Conservation (phyloP, 148 eudicot species). For the Fagopyrum esculentum region DNA sequence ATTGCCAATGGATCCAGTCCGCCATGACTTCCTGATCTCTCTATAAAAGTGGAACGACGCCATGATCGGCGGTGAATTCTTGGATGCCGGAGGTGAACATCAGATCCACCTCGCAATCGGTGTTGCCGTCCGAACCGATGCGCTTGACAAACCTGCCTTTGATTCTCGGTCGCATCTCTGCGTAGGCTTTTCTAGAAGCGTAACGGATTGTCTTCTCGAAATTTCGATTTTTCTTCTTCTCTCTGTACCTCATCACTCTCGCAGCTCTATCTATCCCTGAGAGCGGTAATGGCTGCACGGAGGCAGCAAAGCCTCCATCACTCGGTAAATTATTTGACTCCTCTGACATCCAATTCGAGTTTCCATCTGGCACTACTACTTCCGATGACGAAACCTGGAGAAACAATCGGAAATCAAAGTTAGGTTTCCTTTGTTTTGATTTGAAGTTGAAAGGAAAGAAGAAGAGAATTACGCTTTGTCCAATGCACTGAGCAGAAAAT, state of each 20-base stretch:
- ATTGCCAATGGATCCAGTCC: too few species aligned
- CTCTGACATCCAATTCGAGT: slow-evolving; percentile 46
- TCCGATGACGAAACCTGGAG: slow-evolving; percentile 81
- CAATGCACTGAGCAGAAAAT: slow-evolving; percentile 39
- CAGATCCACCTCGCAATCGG: too few species aligned
- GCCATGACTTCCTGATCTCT: not conserved
- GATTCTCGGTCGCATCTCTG: slow-evolving; percentile 81
- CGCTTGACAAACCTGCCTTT: slow-evolving; percentile 90
- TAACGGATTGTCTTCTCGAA: slow-evolving; percentile 92
- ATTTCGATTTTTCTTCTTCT: slow-evolving; percentile 85
- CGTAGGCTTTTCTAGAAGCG: slow-evolving; percentile 89
- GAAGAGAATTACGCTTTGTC: slow-evolving; percentile 38
- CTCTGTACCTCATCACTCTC: slow-evolving; percentile 81
- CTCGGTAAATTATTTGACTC: slow-evolving; percentile 25
- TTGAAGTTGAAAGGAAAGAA: not conserved
- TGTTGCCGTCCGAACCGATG: not conserved
- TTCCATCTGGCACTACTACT: slow-evolving; percentile 77
- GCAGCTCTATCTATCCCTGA: slow-evolving; percentile 38
- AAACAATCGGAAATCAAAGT: not conserved
- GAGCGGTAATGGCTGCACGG: slow-evolving; percentile 1
- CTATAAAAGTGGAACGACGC: not conserved
- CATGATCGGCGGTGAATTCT: not conserved
- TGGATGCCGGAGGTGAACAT: too few species aligned
- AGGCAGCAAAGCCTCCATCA: too few species aligned
- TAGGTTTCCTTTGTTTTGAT: not conserved